These are phyloP conservation scores for Cladorrhinum samala DNA, from an alignment of 495 filamentous ascomycete species.

Conservation along the genomic window DNA sequence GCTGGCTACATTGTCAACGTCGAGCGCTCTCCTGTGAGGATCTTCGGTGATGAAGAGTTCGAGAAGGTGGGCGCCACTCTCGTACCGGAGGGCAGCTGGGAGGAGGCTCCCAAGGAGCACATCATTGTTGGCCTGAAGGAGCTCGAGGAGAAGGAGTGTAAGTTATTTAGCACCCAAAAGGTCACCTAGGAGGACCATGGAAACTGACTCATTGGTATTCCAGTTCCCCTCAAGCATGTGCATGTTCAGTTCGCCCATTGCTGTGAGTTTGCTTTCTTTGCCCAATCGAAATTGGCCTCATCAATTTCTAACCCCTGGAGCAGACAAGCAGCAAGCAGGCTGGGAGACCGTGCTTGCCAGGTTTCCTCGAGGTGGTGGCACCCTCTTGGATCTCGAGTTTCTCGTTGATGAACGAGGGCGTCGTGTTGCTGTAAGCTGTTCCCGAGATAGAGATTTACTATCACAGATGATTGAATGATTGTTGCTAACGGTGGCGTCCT, in stretches of 20 bases:
- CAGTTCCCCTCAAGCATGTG: conserved; percentile 75
- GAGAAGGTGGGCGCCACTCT: conserved; percentile 61
- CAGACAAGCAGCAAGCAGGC: conserved; percentile 79
- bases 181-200: too few relatives aligned
- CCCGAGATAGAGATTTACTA: too few relatives aligned
- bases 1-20: conserved; percentile 80
- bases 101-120: conserved; percentile 63
- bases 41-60: conserved; percentile 73
- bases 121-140: conserved; percentile 94
- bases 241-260: conserved; percentile 77
- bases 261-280: conserved; percentile 19
- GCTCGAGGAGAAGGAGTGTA: conserved; percentile 75
- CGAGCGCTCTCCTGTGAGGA: conserved; percentile 72
- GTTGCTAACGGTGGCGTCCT: background rate
- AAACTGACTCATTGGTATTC: too few relatives aligned
- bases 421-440: conserved; percentile 56
- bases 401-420: conserved; percentile 72
- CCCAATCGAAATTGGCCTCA: background rate
- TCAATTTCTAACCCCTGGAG: conserved; percentile 34
- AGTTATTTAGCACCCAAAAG: too few relatives aligned
- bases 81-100: conserved; percentile 80
- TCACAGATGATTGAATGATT: background rate
- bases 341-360: conserved; percentile 78
- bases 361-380: conserved; percentile 77
- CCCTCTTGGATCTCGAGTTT: conserved; percentile 87